Percentiles rank a stretch among this genome's conserved stretches.
phyloP scores from a whole-genome alignment of 768 basidiomycete genomes.

The Tricholoma bakamatsutake region DNA sequence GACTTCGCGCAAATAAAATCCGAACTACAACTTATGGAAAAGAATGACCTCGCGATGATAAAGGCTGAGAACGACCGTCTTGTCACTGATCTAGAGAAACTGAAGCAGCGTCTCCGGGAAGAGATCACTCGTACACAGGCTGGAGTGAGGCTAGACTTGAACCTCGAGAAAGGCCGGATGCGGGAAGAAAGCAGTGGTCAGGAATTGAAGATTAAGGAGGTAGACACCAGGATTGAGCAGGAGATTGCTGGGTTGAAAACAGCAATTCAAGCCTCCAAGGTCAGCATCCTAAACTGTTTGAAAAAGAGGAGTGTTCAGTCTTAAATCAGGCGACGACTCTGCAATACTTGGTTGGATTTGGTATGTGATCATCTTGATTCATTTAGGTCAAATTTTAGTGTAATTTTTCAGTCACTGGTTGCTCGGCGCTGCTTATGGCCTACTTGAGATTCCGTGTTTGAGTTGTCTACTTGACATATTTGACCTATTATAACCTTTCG shows the following conservation, averaged over 20 bases:
- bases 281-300: constrained; percentile 19
- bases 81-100: constrained; percentile 83
- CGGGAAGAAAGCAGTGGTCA: constrained; percentile 88
- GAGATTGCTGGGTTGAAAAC: constrained; percentile 87
- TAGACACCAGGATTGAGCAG: constrained; percentile 94
- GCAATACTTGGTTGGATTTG: constrained; percentile 84
- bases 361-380: constrained; percentile 35
- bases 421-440: constrained; percentile 82
- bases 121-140: constrained; percentile 90
- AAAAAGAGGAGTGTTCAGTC: not conserved
- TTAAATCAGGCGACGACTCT: constrained; percentile 65
- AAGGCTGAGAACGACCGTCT: constrained; percentile 97
- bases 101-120: constrained; percentile 89
- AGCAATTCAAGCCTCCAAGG: constrained; percentile 82
- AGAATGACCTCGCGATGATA: constrained; percentile 92
- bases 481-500: not conserved
- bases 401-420: constrained; percentile 64
- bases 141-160: constrained; percentile 90
- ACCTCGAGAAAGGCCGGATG: constrained; percentile 94
- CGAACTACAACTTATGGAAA: constrained; percentile 92
- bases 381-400: constrained; percentile 3
- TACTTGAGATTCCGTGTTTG: constrained; percentile 69
- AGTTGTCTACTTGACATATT: constrained; percentile 11
- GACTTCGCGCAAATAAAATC: constrained; percentile 97
- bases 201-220: constrained; percentile 95